Evolutionary conservation across 176 grass and related monocot genomes (phyloP).

Genomic region (Otatea glauca): DNA sequence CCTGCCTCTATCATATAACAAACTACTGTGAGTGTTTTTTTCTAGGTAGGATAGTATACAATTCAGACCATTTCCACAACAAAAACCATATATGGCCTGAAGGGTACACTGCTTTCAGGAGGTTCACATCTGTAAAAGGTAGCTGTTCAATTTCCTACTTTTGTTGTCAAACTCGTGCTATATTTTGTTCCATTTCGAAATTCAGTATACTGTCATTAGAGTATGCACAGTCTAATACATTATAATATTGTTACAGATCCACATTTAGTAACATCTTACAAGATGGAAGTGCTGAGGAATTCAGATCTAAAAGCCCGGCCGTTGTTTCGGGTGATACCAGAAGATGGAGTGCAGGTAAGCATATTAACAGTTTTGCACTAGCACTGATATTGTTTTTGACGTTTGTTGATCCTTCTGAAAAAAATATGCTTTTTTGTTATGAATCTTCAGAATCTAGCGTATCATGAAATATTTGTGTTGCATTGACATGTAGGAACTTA

Average conservation of each 20-base stretch:
- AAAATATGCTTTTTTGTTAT: background rate
- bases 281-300: slow-evolving; percentile 95
- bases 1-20: background rate
- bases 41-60: slow-evolving; percentile 86
- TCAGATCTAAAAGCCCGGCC: slow-evolving; percentile 79
- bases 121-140: slow-evolving; percentile 84
- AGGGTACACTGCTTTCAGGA: slow-evolving; percentile 97
- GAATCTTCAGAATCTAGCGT: slow-evolving; percentile 7
- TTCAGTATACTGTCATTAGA: slow-evolving; percentile 18
- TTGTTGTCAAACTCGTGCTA: background rate
- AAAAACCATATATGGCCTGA: slow-evolving; percentile 96
- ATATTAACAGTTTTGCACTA: slow-evolving; percentile 43
- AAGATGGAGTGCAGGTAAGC: slow-evolving; percentile 75
- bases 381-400: slow-evolving; percentile 16
- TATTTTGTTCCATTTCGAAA: slow-evolving; percentile 21
- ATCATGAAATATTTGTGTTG: slow-evolving; percentile 26
- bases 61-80: slow-evolving; percentile 96
- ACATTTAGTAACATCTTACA: slow-evolving; percentile 71
- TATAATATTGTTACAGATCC: slow-evolving; percentile 72
- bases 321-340: slow-evolving; percentile 81
- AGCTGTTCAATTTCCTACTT: slow-evolving; percentile 18
- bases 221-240: slow-evolving; percentile 31
- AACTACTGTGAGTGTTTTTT: slow-evolving; percentile 40
- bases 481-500: slow-evolving; percentile 20
- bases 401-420: background rate